Conservation (phyloP, 2,329 filamentous ascomycete genomes). For the Drechslerella stenobrocha region DNA sequence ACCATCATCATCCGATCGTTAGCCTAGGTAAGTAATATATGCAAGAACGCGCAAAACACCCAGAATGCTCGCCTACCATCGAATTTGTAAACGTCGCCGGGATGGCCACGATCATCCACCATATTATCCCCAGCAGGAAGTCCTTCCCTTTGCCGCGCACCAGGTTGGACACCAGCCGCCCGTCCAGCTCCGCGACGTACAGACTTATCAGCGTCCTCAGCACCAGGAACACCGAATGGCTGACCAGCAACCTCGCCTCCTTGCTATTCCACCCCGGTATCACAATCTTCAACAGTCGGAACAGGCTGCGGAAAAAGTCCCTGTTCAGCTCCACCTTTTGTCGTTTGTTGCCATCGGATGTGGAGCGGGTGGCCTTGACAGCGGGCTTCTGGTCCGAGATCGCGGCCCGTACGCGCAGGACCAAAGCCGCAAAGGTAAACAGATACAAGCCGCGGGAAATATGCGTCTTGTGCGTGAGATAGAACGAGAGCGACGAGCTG, state of each 20-base stretch:
- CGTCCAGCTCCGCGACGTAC: conserved; percentile 95
- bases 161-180: conserved; percentile 84
- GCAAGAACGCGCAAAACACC: no score
- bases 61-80: conserved; percentile 68
- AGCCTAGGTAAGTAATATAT: conserved; percentile 12
- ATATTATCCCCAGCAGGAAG: conserved; percentile 82
- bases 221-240: conserved; percentile 91
- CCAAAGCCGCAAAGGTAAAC: conserved; percentile 75
- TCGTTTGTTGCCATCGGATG: conserved; percentile 58
- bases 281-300: conserved; percentile 79
- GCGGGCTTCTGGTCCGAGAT: conserved; percentile 85
- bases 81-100: conserved; percentile 98
- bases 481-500: conserved; percentile 69
- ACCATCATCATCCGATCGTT: neutral
- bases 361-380: conserved; percentile 47
- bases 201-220: conserved; percentile 87
- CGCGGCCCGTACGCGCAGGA: conserved; percentile 86
- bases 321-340: conserved; percentile 91
- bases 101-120: conserved; percentile 98
- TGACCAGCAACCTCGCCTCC: conserved; percentile 80
- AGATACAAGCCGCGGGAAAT: conserved; percentile 85
- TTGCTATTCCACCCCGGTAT: conserved; percentile 88
- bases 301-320: conserved; percentile 77
- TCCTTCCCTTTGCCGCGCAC: conserved; percentile 89
- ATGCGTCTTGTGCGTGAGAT: conserved; percentile 75